These are phyloP conservation scores for Chlamydomonas sphaeroides DNA, from an alignment of 139 green algal species.

Conservation along the genomic window DNA sequence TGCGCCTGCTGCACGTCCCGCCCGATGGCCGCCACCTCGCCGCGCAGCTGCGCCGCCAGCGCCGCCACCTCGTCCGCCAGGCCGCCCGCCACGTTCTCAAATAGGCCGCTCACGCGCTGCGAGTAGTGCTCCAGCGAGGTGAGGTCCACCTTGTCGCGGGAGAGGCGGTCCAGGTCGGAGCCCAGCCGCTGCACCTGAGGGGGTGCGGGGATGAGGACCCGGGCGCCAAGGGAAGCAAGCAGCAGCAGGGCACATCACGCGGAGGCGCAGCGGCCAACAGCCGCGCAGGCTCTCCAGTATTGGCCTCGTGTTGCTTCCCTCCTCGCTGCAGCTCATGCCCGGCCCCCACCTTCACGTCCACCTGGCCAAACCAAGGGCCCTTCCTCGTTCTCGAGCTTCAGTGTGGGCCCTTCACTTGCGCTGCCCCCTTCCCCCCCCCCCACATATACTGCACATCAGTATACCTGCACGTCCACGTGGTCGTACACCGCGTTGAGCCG, in stretches of 20 bases:
- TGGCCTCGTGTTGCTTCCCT: too few relatives aligned
- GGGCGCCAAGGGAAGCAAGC: too few relatives aligned
- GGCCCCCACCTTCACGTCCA: too few relatives aligned
- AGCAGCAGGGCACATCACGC: too few relatives aligned
- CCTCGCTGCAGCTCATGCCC: too few relatives aligned
- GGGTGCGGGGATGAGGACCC: background rate
- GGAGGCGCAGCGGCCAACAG: too few relatives aligned
- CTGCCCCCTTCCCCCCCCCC: too few relatives aligned
- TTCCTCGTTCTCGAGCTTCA: too few relatives aligned
- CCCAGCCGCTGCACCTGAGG: constrained; percentile 41
- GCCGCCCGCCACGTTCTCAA: constrained; percentile 33
- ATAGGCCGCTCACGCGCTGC: constrained; percentile 18
- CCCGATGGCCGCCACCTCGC: constrained; percentile 7
- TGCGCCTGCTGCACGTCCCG: background rate
- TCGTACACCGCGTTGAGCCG: constrained; percentile 45
- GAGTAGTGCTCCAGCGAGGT: constrained; percentile 55
- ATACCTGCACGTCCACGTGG: constrained; percentile 54
- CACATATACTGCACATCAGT: too few relatives aligned
- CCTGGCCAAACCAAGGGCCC: too few relatives aligned
- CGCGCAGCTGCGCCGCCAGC: constrained; percentile 13
- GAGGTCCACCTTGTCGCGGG: constrained; percentile 51
- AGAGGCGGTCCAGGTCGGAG: constrained; percentile 46
- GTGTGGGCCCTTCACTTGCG: too few relatives aligned
- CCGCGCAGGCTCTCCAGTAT: too few relatives aligned
- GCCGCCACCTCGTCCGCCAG: constrained; percentile 43